phyloP scores from a whole-genome alignment of 208 protist species.

The Phytomonas sp. region DNA sequence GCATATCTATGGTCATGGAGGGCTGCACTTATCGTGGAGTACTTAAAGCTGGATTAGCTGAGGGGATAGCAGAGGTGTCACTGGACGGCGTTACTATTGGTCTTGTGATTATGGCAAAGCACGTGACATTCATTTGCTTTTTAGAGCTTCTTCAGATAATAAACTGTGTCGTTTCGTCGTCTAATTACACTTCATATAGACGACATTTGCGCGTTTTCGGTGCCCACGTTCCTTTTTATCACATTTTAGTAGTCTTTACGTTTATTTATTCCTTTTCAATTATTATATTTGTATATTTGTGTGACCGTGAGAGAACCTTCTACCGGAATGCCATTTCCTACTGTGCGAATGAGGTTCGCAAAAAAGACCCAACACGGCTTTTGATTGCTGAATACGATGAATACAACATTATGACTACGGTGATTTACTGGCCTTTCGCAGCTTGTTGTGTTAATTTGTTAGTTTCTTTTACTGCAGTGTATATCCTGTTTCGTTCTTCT shows the following conservation, averaged over 20 bases:
- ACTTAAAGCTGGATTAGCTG: constrained; percentile 32
- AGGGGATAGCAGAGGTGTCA: constrained; percentile 21
- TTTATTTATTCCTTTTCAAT: constrained; percentile 54
- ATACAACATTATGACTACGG: constrained; percentile 54
- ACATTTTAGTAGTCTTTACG: constrained; percentile 46
- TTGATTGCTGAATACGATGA: constrained; percentile 53
- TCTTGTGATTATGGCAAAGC: constrained; percentile 58
- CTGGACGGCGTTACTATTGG: constrained; percentile 34
- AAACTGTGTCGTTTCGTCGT: constrained; percentile 27
- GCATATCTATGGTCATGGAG: constrained; percentile 35
- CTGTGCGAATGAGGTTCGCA: constrained; percentile 31
- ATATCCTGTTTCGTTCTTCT: constrained; percentile 37
- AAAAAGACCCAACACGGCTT: constrained; percentile 18
- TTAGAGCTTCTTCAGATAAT: constrained; percentile 63
- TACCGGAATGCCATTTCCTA: constrained; percentile 36
- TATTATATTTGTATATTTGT: constrained; percentile 43
- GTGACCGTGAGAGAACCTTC: constrained; percentile 36
- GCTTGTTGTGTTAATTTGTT: constrained; percentile 39
- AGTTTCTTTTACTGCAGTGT: constrained; percentile 36
- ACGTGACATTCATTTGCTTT: constrained; percentile 48
- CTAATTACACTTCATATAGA: constrained; percentile 53
- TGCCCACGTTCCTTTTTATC: constrained; percentile 72
- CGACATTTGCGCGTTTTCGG: constrained; percentile 65
- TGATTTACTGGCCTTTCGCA: constrained; percentile 64
- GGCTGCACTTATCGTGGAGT: constrained; percentile 50